Evolutionary conservation across 352 stramenopile species (phyloP).

Genomic region (Sclerospora graminicola): DNA sequence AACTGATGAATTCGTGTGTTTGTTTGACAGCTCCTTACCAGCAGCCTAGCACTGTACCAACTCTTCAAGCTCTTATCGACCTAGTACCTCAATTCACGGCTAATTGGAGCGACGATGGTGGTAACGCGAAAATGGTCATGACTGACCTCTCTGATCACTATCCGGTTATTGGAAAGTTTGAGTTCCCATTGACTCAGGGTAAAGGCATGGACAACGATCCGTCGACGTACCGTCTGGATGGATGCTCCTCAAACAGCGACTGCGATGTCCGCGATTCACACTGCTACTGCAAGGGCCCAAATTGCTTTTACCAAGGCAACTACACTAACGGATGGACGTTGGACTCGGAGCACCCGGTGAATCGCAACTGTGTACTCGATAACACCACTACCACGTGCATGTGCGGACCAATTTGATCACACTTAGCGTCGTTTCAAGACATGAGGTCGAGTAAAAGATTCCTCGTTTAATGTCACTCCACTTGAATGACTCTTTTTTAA

Average conservation of each 20-base stretch:
- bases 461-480: too few relatives aligned
- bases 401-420: conserved; percentile 56
- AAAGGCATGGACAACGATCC: conserved; percentile 39
- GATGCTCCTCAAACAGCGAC: conserved; percentile 25
- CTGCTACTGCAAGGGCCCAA: conserved; percentile 55
- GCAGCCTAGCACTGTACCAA: conserved; percentile 40
- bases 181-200: conserved; percentile 40
- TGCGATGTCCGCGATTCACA: conserved; percentile 60
- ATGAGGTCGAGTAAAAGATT: too few relatives aligned
- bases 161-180: conserved; percentile 55
- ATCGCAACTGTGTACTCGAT: conserved; percentile 65
- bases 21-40: conserved; percentile 53
- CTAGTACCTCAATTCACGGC: conserved; percentile 45
- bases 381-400: conserved; percentile 53
- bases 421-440: too few relatives aligned
- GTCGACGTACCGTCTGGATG: conserved; percentile 37
- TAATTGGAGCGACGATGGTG: conserved; percentile 52
- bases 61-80: conserved; percentile 45
- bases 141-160: conserved; percentile 76
- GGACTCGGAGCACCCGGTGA: conserved; percentile 54
- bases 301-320: conserved; percentile 62
- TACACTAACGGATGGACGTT: conserved; percentile 36
- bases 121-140: conserved; percentile 41
- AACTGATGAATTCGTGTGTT: too few relatives aligned
- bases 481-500: too few relatives aligned